phyloP scores from a whole-genome alignment of 331 rosid species.

The Malus hybrid region DNA sequence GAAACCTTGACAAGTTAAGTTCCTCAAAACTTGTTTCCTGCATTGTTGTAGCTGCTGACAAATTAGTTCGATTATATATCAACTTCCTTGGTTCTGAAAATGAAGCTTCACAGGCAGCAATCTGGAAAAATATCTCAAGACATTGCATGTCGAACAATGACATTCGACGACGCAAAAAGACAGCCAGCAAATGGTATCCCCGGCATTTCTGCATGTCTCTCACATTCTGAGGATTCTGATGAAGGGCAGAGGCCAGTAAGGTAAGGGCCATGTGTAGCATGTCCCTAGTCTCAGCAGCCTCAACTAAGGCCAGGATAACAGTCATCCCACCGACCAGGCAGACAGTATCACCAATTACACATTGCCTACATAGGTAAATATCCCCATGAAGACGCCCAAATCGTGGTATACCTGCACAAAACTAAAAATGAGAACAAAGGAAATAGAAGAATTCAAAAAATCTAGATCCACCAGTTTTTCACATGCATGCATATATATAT shows the following conservation, averaged over 20 bases:
- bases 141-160: conserved; percentile 94
- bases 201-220: conserved; percentile 90
- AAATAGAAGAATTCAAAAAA: background rate
- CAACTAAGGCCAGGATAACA: conserved; percentile 86
- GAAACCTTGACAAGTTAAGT: conserved; percentile 65
- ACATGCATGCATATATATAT: too few species aligned
- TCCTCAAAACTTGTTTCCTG: conserved; percentile 73
- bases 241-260: conserved; percentile 81
- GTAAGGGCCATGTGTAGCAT: conserved; percentile 95
- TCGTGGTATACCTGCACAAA: conserved; percentile 88
- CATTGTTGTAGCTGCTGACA: conserved; percentile 50
- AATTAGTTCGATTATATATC: conserved; percentile 36
- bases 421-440: conserved; percentile 12
- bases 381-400: conserved; percentile 98
- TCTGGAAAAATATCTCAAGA: conserved; percentile 93
- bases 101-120: conserved; percentile 99
- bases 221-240: conserved; percentile 90
- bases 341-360: conserved; percentile 82
- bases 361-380: conserved; percentile 69
- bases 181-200: conserved; percentile 96
- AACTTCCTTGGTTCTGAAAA: conserved; percentile 93
- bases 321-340: conserved; percentile 88
- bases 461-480: background rate
- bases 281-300: conserved; percentile 95
- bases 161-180: conserved; percentile 86